These are phyloP conservation scores for Gamarada debralockiae DNA, from an alignment of 495 filamentous ascomycete species.

Conservation along the genomic window DNA sequence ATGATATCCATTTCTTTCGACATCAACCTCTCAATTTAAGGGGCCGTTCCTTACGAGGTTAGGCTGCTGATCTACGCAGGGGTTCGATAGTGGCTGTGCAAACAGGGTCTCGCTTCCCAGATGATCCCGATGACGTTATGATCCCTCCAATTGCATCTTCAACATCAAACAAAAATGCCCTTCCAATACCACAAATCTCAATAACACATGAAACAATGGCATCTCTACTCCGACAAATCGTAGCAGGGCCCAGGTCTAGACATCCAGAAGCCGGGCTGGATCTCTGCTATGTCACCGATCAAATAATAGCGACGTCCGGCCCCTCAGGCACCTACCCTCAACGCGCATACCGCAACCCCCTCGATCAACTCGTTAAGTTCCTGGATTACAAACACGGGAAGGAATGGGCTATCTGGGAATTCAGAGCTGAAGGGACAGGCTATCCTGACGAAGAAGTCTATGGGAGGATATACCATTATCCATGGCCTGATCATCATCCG, in stretches of 20 bases:
- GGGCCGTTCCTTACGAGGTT: no score
- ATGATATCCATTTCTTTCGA: no score
- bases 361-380: constrained; percentile 77
- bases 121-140: no score
- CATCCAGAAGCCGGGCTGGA: constrained; percentile 88
- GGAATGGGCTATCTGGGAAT: constrained; percentile 95
- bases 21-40: no score
- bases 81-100: no score
- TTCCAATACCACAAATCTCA: not conserved
- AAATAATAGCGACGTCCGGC: constrained; percentile 73
- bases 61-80: no score
- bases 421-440: constrained; percentile 91
- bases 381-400: constrained; percentile 78
- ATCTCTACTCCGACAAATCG: constrained; percentile 50
- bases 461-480: constrained; percentile 78
- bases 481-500: constrained; percentile 96
- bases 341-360: constrained; percentile 87
- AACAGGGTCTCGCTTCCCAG: no score
- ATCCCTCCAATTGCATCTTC: no score
- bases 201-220: constrained; percentile 33
- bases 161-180: no score
- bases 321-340: constrained; percentile 85
- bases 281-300: constrained; percentile 91
- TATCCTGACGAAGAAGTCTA: constrained; percentile 90
- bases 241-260: constrained; percentile 72